Evolutionary conservation across 352 stramenopile species (phyloP).

Genomic region (Phytopythium ostracodes): DNA sequence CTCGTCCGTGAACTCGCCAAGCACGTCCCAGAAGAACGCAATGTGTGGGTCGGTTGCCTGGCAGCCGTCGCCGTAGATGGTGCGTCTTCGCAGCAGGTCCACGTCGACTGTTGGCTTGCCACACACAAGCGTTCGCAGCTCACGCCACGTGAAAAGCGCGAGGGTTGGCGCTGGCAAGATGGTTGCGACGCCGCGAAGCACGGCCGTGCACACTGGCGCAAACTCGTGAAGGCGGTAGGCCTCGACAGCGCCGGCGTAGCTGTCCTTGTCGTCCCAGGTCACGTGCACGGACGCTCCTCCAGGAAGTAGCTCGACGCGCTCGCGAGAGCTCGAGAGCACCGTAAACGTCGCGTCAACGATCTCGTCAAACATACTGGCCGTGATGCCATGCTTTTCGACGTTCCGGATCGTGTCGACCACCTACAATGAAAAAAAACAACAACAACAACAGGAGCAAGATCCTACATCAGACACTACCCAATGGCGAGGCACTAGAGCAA

Average conservation of each 20-base stretch:
- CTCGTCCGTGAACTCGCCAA: slow-evolving; percentile 83
- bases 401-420: slow-evolving; percentile 89
- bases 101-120: slow-evolving; percentile 89
- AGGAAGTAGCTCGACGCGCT: slow-evolving; percentile 78
- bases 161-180: slow-evolving; percentile 82
- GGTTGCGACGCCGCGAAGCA: slow-evolving; percentile 77
- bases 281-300: slow-evolving; percentile 79
- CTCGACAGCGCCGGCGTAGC: slow-evolving; percentile 78
- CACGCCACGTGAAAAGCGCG: slow-evolving; percentile 84
- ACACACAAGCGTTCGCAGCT: slow-evolving; percentile 88
- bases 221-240: slow-evolving; percentile 81
- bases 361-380: slow-evolving; percentile 85
- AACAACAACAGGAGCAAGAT: no score
- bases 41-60: slow-evolving; percentile 84
- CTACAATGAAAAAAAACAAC: slow-evolving; percentile 13
- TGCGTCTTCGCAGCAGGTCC: slow-evolving; percentile 74
- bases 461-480: background rate
- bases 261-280: slow-evolving; percentile 87
- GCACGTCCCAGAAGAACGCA: slow-evolving; percentile 88
- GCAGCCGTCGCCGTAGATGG: slow-evolving; percentile 90
- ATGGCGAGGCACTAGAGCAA: background rate
- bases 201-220: slow-evolving; percentile 61
- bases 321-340: slow-evolving; percentile 74
- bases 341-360: slow-evolving; percentile 91
- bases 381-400: slow-evolving; percentile 73